A percentile compares a stretch with the other conserved stretches of the same genome.
Evolutionary conservation across 352 stramenopile species (phyloP).

Genomic region (Globisporangium middletonii): DNA sequence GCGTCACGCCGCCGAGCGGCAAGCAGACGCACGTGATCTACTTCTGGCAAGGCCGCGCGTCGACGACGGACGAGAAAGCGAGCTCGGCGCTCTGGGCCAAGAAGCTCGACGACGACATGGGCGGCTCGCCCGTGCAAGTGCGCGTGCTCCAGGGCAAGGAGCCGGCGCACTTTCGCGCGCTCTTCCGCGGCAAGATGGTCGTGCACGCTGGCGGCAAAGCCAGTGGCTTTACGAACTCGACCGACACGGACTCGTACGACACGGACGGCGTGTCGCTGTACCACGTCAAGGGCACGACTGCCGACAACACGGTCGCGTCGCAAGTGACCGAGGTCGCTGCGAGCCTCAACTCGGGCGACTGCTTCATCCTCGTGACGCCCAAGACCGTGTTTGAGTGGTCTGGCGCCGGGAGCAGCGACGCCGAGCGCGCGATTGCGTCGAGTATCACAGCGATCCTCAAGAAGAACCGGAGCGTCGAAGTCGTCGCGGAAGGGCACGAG

Average conservation of each 20-base stretch:
- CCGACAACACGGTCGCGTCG: constrained; percentile 82
- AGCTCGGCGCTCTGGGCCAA: constrained; percentile 54
- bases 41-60: constrained; percentile 89
- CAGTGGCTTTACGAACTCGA: constrained; percentile 84
- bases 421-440: constrained; percentile 53
- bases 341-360: constrained; percentile 88
- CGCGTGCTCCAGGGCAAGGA: constrained; percentile 86
- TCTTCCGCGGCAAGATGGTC: constrained; percentile 91
- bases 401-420: constrained; percentile 54
- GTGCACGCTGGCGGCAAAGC: constrained; percentile 85
- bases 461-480: constrained; percentile 41
- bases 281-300: constrained; percentile 87
- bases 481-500: constrained; percentile 57
- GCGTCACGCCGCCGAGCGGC: constrained; percentile 49
- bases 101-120: constrained; percentile 82
- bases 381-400: constrained; percentile 73
- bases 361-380: constrained; percentile 79
- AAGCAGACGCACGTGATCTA: constrained; percentile 87
- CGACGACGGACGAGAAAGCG: constrained; percentile 85
- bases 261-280: constrained; percentile 84
- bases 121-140: constrained; percentile 80
- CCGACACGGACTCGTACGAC: constrained; percentile 81
- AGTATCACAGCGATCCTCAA: constrained; percentile 56
- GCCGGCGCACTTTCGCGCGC: constrained; percentile 76
- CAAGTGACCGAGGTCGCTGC: constrained; percentile 70